Conservation (phyloP, 129 eudicot species). For the Calendula officinalis region DNA sequence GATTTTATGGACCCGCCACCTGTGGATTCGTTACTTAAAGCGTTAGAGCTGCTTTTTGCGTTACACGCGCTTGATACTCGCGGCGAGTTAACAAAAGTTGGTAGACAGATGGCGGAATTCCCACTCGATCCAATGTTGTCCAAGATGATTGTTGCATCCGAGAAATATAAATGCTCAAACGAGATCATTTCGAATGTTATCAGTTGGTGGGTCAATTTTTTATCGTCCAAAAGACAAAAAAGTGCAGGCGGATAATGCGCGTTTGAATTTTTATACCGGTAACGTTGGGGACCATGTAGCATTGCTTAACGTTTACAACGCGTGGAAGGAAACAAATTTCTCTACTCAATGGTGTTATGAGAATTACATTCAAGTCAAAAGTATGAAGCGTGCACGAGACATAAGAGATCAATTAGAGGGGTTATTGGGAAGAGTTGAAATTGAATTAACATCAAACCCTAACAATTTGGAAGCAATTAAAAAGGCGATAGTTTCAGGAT, state of each 20-base stretch:
- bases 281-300: slow-evolving; percentile 93
- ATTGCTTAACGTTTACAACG: slow-evolving; percentile 70
- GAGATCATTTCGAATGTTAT: slow-evolving; percentile 84
- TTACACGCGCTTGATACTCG: slow-evolving; percentile 70
- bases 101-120: slow-evolving; percentile 91
- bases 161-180: slow-evolving; percentile 76
- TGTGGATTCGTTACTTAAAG: slow-evolving; percentile 68
- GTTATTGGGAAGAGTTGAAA: slow-evolving; percentile 68
- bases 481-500: slow-evolving; percentile 65
- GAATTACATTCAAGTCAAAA: slow-evolving; percentile 81
- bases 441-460: slow-evolving; percentile 54
- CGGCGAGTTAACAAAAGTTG: slow-evolving; percentile 83
- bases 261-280: slow-evolving; percentile 74
- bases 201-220: slow-evolving; percentile 73
- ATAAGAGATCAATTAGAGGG: slow-evolving; percentile 80
- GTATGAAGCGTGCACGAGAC: slow-evolving; percentile 89
- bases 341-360: slow-evolving; percentile 89
- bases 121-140: slow-evolving; percentile 97
- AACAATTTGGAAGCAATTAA: slow-evolving; percentile 63
- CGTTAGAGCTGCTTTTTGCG: slow-evolving; percentile 74
- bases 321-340: slow-evolving; percentile 77
- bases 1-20: slow-evolving; percentile 98
- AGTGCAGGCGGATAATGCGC: slow-evolving; percentile 88
- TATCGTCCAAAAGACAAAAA: slow-evolving; percentile 88
- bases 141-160: slow-evolving; percentile 90